Conservation (phyloP, 176 grass and related monocot genomes). For the Coix lacrymajobi region DNA sequence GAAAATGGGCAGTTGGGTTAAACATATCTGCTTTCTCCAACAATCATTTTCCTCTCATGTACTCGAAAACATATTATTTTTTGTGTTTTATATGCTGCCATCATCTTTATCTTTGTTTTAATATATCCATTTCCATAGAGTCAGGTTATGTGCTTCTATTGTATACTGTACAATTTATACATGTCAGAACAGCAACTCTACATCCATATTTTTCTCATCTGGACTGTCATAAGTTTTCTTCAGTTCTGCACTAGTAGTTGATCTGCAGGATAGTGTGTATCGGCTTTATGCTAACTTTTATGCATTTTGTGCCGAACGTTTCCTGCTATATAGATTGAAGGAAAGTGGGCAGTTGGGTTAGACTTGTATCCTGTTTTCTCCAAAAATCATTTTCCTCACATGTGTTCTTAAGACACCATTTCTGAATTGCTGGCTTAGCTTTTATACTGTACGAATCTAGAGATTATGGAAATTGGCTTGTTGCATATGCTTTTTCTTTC, state of each 20-base stretch:
- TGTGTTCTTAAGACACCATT: not conserved
- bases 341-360: slow-evolving; percentile 80
- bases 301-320: slow-evolving; percentile 54
- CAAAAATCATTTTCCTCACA: slow-evolving; percentile 80
- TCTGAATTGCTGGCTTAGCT: not conserved
- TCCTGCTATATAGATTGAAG: slow-evolving; percentile 55
- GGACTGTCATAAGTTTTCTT: not conserved
- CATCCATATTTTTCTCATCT: not conserved
- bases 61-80: not conserved
- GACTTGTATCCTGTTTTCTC: slow-evolving; percentile 38
- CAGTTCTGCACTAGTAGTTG: not conserved
- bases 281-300: slow-evolving; percentile 25
- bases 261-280: slow-evolving; percentile 73
- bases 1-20: slow-evolving; percentile 88
- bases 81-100: not conserved
- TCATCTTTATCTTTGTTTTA: not conserved
- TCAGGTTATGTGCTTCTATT: not conserved
- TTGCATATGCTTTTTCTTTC: too few relatives aligned
- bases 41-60: slow-evolving; percentile 71
- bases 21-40: slow-evolving; percentile 51
- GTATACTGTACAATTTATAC: not conserved
- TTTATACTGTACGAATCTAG: not conserved
- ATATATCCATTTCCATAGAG: not conserved
- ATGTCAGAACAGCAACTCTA: not conserved
- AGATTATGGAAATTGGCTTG: not conserved